Conservation (phyloP, 352 stramenopile species). For the Saprolegnia diclina region DNA sequence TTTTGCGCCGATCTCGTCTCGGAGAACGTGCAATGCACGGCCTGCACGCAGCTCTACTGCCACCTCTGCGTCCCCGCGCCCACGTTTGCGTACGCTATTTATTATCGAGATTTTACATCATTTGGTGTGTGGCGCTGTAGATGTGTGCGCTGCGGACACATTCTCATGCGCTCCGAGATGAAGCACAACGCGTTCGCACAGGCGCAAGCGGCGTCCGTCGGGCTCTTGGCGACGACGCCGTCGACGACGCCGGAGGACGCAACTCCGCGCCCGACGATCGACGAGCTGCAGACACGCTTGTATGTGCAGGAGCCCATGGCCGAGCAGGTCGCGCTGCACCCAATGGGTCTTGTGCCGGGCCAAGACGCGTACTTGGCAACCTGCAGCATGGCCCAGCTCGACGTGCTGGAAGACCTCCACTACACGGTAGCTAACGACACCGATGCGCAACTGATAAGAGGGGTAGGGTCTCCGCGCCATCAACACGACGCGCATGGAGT, state of each 20-base stretch:
- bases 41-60: conserved; percentile 70
- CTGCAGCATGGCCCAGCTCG: conserved; percentile 70
- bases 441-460: neutral
- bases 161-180: conserved; percentile 42
- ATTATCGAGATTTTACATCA: neutral
- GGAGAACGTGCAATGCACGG: conserved; percentile 65
- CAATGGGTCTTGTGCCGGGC: conserved; percentile 45
- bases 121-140: neutral
- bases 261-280: conserved; percentile 30
- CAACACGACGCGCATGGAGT: conserved; percentile 49
- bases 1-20: conserved; percentile 65
- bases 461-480: conserved; percentile 42
- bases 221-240: conserved; percentile 29
- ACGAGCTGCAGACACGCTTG: conserved; percentile 46
- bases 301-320: conserved; percentile 36
- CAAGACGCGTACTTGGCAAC: conserved; percentile 34
- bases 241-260: conserved; percentile 12
- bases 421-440: conserved; percentile 28
- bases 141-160: conserved; percentile 51
- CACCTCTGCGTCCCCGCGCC: conserved; percentile 39
- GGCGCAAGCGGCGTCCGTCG: conserved; percentile 48
- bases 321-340: conserved; percentile 40
- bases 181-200: conserved; percentile 57
- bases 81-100: neutral
- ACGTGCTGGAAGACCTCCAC: conserved; percentile 63